Percentiles rank a stretch among this genome's conserved stretches.
Evolutionary conservation across 2,329 filamentous ascomycete species (phyloP).

Genomic region (Lasiodiplodia theobromae): DNA sequence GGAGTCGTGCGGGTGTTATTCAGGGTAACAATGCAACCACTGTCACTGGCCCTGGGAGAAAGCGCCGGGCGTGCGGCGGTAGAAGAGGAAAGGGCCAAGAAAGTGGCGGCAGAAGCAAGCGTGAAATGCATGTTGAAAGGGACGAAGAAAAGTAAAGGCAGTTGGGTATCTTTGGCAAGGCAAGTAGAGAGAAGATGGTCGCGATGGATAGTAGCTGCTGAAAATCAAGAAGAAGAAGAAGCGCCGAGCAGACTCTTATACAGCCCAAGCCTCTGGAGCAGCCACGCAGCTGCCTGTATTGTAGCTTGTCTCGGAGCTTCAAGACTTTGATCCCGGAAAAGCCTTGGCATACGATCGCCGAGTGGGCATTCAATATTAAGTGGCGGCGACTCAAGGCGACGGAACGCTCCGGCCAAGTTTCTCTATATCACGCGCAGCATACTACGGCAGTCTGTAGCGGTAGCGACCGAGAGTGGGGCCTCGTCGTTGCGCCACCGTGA

Average conservation of each 20-base stretch:
- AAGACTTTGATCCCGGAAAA: neutral
- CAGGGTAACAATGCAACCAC: conserved; percentile 15
- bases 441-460: conserved; percentile 1
- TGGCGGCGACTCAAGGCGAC: conserved; percentile 21
- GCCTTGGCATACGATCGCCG: neutral
- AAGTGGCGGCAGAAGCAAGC: neutral
- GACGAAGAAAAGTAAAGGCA: neutral
- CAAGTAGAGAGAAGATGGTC: neutral
- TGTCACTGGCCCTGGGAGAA: conserved; percentile 8
- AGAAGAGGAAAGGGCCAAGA: neutral
- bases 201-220: too few relatives aligned
- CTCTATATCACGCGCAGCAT: conserved; percentile 19
- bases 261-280: neutral
- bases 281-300: neutral
- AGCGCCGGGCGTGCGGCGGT: neutral
- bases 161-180: neutral
- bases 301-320: neutral
- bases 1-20: conserved; percentile 13
- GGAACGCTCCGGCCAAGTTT: neutral
- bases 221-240: neutral
- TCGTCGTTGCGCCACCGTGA: neutral
- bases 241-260: conserved; percentile 7
- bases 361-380: neutral
- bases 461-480: neutral
- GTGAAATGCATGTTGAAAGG: conserved; percentile 5